phyloP scores from a whole-genome alignment of 148 eudicot genomes.

The Spergularia marina region DNA sequence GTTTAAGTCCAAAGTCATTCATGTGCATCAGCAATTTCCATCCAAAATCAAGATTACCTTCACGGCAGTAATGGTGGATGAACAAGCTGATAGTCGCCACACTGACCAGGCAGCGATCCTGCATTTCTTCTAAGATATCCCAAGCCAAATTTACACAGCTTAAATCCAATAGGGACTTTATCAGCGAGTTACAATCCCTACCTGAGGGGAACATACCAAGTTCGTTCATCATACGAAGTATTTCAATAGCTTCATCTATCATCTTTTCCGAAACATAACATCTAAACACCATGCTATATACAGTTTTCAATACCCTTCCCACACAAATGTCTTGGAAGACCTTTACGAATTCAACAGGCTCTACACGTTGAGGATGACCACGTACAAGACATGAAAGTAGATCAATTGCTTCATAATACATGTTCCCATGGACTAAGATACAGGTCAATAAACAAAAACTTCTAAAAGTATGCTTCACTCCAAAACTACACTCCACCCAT shows the following conservation, averaged over 20 bases:
- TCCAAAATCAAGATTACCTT: conserved; percentile 35
- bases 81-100: conserved; percentile 38
- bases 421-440: conserved; percentile 41
- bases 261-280: conserved; percentile 29
- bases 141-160: conserved; percentile 39
- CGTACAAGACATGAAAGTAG: conserved; percentile 28
- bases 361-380: conserved; percentile 26
- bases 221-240: conserved; percentile 34
- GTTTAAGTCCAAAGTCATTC: conserved; percentile 33
- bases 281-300: conserved; percentile 50
- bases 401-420: conserved; percentile 43
- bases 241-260: conserved; percentile 28
- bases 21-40: conserved; percentile 45
- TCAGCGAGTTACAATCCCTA: conserved; percentile 38
- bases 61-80: conserved; percentile 34
- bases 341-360: conserved; percentile 25
- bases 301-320: conserved; percentile 27
- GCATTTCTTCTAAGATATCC: conserved; percentile 47
- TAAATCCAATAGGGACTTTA: conserved; percentile 34
- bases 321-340: conserved; percentile 31
- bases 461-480: conserved; percentile 32
- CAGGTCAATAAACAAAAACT: conserved; percentile 38
- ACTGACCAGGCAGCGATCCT: conserved; percentile 28
- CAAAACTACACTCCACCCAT: conserved; percentile 34
- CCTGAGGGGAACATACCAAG: conserved; percentile 38